These are phyloP conservation scores for Geotrichum bryndzae DNA, from an alignment of 1,139 yeast species.

Conservation along the genomic window DNA sequence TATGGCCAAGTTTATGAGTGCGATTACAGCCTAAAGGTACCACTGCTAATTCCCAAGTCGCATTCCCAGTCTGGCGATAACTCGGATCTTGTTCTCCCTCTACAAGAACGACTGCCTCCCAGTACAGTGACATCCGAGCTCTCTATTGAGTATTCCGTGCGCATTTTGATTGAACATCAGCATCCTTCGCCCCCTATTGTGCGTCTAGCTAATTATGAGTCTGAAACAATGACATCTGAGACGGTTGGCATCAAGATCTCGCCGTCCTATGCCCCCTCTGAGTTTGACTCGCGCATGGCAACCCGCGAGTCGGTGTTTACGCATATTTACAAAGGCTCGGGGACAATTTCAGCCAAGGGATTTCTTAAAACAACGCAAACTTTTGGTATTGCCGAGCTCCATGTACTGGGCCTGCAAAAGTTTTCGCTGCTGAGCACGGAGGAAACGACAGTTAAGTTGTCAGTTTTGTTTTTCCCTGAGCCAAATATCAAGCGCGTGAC, in stretches of 20 bases:
- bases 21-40: slow-evolving; percentile 3
- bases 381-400: slow-evolving; percentile 16
- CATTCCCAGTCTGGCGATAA: neutral
- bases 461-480: slow-evolving; percentile 16
- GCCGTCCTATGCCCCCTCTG: slow-evolving; percentile 13
- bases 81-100: neutral
- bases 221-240: neutral
- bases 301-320: slow-evolving; percentile 3
- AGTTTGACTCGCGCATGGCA: slow-evolving; percentile 7
- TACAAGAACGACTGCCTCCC: slow-evolving; percentile 11
- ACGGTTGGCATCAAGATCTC: neutral
- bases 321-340: slow-evolving; percentile 10
- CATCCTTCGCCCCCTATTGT: neutral
- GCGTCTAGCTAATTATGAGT: neutral
- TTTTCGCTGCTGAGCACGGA: neutral
- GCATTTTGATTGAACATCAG: slow-evolving; percentile 4
- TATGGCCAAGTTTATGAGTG: neutral
- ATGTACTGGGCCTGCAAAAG: slow-evolving; percentile 15
- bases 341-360: slow-evolving; percentile 1
- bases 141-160: slow-evolving; percentile 2
- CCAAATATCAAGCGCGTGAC: slow-evolving; percentile 5
- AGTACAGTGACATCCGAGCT: neutral
- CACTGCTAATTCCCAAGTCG: slow-evolving; percentile 1
- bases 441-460: neutral
- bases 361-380: slow-evolving; percentile 4